Base-by-base conservation (phyloP, 345 rosid species). In the Sonneratia alba region DNA sequence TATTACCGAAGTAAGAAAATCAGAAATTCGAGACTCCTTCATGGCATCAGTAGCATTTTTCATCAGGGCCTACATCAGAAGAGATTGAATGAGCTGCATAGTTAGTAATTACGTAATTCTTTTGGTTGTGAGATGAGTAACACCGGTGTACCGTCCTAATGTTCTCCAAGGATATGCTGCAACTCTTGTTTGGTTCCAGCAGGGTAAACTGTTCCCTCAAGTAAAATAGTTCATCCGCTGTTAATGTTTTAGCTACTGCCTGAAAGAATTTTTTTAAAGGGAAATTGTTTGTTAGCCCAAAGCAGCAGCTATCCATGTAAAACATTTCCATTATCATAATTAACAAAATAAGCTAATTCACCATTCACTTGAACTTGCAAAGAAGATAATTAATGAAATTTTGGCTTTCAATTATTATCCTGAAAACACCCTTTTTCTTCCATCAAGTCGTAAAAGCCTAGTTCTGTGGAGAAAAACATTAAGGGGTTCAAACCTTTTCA, bases 211-310 rank as follows among this genome's bases (percentile, higher is more conserved):
- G 99, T 69, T 83, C 80, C 81, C 80, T 83, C 74, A 95, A 77
- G 77, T 89, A 91, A 77, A 80, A 77, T 24, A 87, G 79, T 75
- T 92, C 93, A 66, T 90, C 91, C 45, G 53, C 77, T 24, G 84
- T 80, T 78, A 92, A 77, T 61, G 98, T 92, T 87, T 89, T 92
- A 37, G 97, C 85, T 83, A 95, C 74, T 8, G 97, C 97, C 99
- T 95, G 36, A 57, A 61, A 18, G 19, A 10, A 73, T 10, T 27
- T 32, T 62, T 62, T 24, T 59, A 1, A 57, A 57, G 3, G n/a
- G 34, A 57, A n/a, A n/a, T 57, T 57, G 63, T 57, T 21, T 22
- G 34, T 2, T n/a, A 22, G 34, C 63, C 62, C 63, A 57, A n/a
- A n/a, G 63, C 3, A 57, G 63, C 34, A 19, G n/a, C 18, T 3